Base-by-base conservation (phyloP, 768 basidiomycete genomes). In the Mycena galericulata region DNA sequence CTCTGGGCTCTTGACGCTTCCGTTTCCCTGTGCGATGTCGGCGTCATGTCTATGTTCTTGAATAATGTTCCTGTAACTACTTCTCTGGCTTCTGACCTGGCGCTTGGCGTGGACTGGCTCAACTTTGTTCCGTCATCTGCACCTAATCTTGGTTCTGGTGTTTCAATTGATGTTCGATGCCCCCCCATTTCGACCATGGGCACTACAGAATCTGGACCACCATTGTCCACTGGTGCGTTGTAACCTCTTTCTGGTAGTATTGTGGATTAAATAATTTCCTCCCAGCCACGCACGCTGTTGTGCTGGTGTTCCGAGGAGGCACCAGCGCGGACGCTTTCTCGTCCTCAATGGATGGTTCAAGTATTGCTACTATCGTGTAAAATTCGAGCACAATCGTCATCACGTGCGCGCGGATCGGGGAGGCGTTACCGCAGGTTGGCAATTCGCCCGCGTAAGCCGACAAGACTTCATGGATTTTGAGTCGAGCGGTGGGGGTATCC, bases 1-100 rank as follows among this genome's bases (percentile, higher is more conserved):
- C n/a, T n/a, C n/a, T n/a, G n/a, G n/a, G n/a, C 51, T 51, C 50
- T 32, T 54, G 22, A 54, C 51, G 18, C 51, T 54, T 32, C 51
- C 51, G n/a, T n/a, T n/a, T n/a, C n/a, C n/a, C n/a, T n/a, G 30
- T 20, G 51, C 22, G 30, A 54, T 54, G 51, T 32, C 34, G 51
- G 51, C 5, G 34, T 36, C 9, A 36, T 54, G 20, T 54, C 51
- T 36, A 36, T 54, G 51, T 54, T 7, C 51, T 32, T 54, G 18
- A 54, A 54, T 27, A 36, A 54, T 15, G 15, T 54, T 4, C 18
- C 32, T 36, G 32, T 54, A 7, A 15, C 51, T 54, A 32, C 32
- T 54, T 32, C 20, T n/a, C 34, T 54, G 6, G 20, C 51, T 32
- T 54, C 51, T 54, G 17, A 54, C 34, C 51, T 54, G 5, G 30